A percentile compares a stretch with the other conserved stretches of the same genome.
These are phyloP conservation scores for Suhomyces ambrosiae DNA, from an alignment of 1,139 yeast species.

Conservation along the genomic window DNA sequence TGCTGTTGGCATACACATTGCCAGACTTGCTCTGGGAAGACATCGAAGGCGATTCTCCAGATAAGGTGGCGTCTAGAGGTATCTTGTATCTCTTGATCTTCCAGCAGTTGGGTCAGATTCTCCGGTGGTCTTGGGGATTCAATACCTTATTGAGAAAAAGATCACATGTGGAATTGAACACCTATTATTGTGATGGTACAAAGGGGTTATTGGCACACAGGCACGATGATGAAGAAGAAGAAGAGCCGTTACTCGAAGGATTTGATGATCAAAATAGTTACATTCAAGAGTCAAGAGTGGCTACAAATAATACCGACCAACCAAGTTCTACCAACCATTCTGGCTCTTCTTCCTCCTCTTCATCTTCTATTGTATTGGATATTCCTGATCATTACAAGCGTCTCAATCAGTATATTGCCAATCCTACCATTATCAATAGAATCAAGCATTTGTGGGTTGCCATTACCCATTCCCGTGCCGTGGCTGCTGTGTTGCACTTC, in stretches of 20 bases:
- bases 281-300: neutral
- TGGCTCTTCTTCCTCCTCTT: conserved; percentile 7
- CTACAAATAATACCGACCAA: neutral
- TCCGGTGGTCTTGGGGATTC: conserved; percentile 94
- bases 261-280: neutral
- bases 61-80: conserved; percentile 79
- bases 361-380: conserved; percentile 9
- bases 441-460: conserved; percentile 4
- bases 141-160: conserved; percentile 66
- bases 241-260: conserved; percentile 10
- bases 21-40: conserved; percentile 79
- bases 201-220: conserved; percentile 13
- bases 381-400: conserved; percentile 10
- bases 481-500: conserved; percentile 40
- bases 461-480: conserved; percentile 9
- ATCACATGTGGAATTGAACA: conserved; percentile 41
- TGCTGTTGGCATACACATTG: conserved; percentile 69
- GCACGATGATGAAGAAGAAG: conserved; percentile 18
- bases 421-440: conserved; percentile 4
- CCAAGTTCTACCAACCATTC: neutral
- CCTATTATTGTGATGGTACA: conserved; percentile 23
- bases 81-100: conserved; percentile 74
- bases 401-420: conserved; percentile 9
- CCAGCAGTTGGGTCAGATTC: conserved; percentile 82
- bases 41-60: conserved; percentile 62